Base-by-base conservation (phyloP, 345 rosid genomes). In the Noccaea bulbosa region DNA sequence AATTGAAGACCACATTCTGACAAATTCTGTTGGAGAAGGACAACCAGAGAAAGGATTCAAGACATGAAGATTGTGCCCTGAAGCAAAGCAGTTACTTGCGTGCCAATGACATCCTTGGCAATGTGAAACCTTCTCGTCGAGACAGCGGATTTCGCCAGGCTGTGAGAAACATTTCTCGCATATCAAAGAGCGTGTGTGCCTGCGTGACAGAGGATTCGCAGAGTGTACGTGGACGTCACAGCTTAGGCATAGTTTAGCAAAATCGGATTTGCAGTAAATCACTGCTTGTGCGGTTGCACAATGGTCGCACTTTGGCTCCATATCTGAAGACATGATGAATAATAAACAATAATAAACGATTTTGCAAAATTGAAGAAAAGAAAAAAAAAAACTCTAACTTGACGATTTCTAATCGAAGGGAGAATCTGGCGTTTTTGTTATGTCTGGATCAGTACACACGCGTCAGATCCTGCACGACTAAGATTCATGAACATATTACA, bases 141-240 rank as follows among this genome's bases (percentile, higher is more conserved):
- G 61, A 50, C 93, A 93, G 0, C 82, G 81, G 22, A 81, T 55
- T 0, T 32, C 7, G 0, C 85, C 86, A 2, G 92, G 85, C 52
- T 86, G 90, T 10, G 84, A 82, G 62, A 43, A 67, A 69, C 98
- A 90, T 59, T 72, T 81, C 8, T 85, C 82, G 43, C 98, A 93
- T 2, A 90, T 60, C 63, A 88, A 80, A 1, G 88, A 85, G 7
- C 96, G 90, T 7, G 74, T 66, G 54, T 90, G 98, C 33, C 84
- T 82, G 0, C 81, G 75, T 1, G 96, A 84, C 37, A 93, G 59
- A 6, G 79, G 66, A 73, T 90, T 93, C 10, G 88, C 96, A 16
- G 88, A 81, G 78, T 93, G 93, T 11, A 93, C 81, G 12, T 62
- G 70, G 30, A 77, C 70, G 56, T 93, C 98, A 22, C 97, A 93